Conservation (phyloP, 345 rosid genomes). For the Citropsis articulata region DNA sequence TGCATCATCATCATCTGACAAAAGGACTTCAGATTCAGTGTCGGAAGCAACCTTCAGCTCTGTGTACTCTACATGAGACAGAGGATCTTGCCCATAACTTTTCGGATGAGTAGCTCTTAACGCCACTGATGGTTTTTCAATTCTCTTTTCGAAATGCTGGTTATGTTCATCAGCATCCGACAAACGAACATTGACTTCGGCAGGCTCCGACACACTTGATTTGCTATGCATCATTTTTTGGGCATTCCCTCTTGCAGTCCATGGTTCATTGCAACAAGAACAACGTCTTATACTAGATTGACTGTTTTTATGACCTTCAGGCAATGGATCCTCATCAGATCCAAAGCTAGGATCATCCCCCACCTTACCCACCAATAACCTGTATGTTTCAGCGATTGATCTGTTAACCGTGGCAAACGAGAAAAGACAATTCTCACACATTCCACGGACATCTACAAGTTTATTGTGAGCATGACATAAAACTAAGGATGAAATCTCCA, state of each 20-base stretch:
- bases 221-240: constrained; percentile 27
- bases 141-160: constrained; percentile 17
- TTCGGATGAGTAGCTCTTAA: constrained; percentile 26
- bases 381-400: constrained; percentile 79
- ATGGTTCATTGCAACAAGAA: constrained; percentile 67
- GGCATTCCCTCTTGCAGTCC: constrained; percentile 38
- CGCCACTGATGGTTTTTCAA: constrained; percentile 17
- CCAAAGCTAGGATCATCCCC: constrained; percentile 50
- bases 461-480: constrained; percentile 74
- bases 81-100: constrained; percentile 29
- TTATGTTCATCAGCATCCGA: constrained; percentile 22
- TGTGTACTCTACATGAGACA: constrained; percentile 63
- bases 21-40: constrained; percentile 44
- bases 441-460: constrained; percentile 74
- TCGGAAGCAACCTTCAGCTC: constrained; percentile 73
- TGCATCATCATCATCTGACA: constrained; percentile 35
- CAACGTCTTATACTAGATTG: constrained; percentile 33
- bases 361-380: constrained; percentile 74
- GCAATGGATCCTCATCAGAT: constrained; percentile 28
- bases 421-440: constrained; percentile 77
- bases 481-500: constrained; percentile 80
- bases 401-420: constrained; percentile 73
- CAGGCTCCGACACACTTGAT: constrained; percentile 25
- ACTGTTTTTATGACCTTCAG: constrained; percentile 20
- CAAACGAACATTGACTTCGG: constrained; percentile 32